These are phyloP conservation scores for Aquilaria malaccensis DNA, from an alignment of 345 rosid genomes.

Conservation along the genomic window DNA sequence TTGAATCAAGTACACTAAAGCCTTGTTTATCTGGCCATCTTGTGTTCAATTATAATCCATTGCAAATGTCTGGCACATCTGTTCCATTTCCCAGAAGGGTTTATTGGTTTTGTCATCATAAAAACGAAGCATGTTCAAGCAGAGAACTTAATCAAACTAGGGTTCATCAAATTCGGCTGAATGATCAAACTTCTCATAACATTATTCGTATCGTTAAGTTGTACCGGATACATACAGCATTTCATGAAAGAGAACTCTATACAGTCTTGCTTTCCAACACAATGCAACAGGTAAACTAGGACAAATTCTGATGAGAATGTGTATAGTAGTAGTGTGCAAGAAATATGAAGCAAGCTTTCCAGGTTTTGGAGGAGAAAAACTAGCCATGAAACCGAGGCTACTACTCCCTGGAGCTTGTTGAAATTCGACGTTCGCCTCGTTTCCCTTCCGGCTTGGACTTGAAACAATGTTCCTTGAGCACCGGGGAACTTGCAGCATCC, in stretches of 20 bases:
- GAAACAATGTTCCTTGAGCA: conserved; percentile 8
- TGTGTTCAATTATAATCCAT: no score
- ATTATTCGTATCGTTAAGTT: conserved; percentile 1
- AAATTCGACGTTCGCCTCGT: conserved; percentile 13
- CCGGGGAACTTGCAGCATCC: conserved; percentile 9
- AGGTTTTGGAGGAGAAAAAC: not conserved
- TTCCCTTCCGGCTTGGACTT: conserved; percentile 11
- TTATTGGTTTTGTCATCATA: no score
- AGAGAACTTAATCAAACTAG: no score
- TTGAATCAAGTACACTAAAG: no score
- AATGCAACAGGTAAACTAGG: conserved; percentile 11
- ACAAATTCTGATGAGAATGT: not conserved
- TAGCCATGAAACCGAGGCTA: not conserved
- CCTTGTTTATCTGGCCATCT: no score
- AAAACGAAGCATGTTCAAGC: no score
- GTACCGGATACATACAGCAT: conserved; percentile 14
- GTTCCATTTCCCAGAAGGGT: no score
- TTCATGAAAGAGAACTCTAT: conserved; percentile 13
- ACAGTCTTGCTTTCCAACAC: conserved; percentile 15
- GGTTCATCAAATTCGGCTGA: no score
- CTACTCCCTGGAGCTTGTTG: conserved; percentile 21
- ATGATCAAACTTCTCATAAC: not conserved
- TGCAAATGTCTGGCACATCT: no score
- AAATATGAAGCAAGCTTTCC: not conserved
- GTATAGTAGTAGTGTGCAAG: conserved; percentile 4